Evolutionary conservation across 2,329 filamentous ascomycete species (phyloP).

Genomic region (Huntiella bhutanensis): DNA sequence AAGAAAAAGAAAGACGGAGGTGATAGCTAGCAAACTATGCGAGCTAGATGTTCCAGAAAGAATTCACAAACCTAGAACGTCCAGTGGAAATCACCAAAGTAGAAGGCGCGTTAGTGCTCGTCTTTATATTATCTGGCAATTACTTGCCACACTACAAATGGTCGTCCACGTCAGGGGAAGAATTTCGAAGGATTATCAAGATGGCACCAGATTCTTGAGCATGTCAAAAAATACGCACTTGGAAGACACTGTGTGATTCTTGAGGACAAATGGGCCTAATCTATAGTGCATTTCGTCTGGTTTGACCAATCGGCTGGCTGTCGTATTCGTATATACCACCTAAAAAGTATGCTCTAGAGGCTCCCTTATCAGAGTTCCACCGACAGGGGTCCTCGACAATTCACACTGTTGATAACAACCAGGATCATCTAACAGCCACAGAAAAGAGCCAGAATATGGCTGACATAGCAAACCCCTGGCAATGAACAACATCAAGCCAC

Average conservation of each 20-base stretch:
- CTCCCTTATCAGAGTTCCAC: not conserved
- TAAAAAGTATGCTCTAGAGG: not conserved
- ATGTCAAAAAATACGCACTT: not conserved
- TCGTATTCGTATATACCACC: constrained; percentile 12
- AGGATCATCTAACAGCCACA: constrained; percentile 3
- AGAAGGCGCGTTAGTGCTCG: not conserved
- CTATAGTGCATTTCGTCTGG: not conserved
- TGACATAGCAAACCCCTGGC: constrained; percentile 4
- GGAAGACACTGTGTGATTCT: not conserved
- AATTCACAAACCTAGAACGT: too few relatives aligned
- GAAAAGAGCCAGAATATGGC: constrained; percentile 10
- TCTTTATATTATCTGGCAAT: constrained; percentile 6
- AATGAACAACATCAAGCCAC: constrained; percentile 1
- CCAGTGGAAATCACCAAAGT: not conserved
- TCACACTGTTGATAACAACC: constrained; percentile 4
- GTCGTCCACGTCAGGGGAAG: not conserved
- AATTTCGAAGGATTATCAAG: constrained; percentile 1
- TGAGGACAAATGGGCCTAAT: too few relatives aligned
- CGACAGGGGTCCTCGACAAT: not conserved
- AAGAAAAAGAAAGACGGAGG: too few relatives aligned
- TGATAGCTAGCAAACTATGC: too few relatives aligned
- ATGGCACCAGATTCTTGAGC: not conserved
- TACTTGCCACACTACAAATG: not conserved
- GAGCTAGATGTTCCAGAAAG: too few relatives aligned
- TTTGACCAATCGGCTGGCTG: not conserved